phyloP scores from a whole-genome alignment of 2,329 filamentous ascomycete species.

The Penicillium sp. region DNA sequence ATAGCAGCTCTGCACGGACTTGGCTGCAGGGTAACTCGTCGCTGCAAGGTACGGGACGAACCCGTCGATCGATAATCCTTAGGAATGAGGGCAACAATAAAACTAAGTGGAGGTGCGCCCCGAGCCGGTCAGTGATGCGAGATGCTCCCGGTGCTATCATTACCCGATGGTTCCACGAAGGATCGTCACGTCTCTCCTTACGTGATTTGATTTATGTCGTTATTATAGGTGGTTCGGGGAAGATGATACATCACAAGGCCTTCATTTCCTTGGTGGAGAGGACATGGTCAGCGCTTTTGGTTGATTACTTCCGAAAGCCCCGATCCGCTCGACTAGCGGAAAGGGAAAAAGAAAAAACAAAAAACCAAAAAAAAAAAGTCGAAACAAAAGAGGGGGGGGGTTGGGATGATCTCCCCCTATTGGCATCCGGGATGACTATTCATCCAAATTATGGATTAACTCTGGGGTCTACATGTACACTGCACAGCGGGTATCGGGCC shows the following conservation, averaged over 20 bases:
- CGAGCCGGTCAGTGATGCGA: neutral
- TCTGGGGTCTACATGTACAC: slow-evolving; percentile 18
- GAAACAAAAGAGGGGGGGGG: neutral
- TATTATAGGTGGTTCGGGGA: neutral
- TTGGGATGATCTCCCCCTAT: neutral
- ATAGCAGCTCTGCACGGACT: slow-evolving; percentile 18
- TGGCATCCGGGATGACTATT: no score
- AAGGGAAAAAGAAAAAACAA: neutral
- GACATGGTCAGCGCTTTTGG: neutral
- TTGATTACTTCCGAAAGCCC: slow-evolving; percentile 1
- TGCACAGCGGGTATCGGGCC: slow-evolving; percentile 29
- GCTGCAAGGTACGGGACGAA: slow-evolving; percentile 29
- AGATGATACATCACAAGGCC: slow-evolving; percentile 8
- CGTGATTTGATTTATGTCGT: slow-evolving; percentile 1
- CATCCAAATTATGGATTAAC: neutral
- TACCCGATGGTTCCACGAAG: neutral
- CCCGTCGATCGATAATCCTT: slow-evolving; percentile 21
- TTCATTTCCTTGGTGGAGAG: neutral
- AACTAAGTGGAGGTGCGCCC: slow-evolving; percentile 4
- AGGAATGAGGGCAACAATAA: neutral
- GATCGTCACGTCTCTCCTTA: slow-evolving; percentile 3
- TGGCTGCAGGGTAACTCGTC: slow-evolving; percentile 22
- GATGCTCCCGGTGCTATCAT: neutral
- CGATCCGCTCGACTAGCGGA: neutral
- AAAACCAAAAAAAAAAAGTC: neutral